phyloP scores from a whole-genome alignment of 768 basidiomycete genomes.

The Hebeloma cylindrosporum region DNA sequence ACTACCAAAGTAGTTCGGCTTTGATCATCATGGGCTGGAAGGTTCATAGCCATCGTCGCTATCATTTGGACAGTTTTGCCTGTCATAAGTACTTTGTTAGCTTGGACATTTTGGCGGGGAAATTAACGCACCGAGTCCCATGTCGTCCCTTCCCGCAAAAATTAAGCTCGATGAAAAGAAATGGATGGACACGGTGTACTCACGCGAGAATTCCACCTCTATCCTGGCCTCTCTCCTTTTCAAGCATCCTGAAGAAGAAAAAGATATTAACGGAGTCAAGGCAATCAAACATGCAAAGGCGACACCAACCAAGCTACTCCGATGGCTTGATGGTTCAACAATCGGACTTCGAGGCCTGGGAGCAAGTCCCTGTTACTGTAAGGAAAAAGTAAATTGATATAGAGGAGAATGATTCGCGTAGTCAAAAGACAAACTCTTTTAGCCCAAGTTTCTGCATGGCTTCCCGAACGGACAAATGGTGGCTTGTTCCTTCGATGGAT shows the following conservation, averaged over 20 bases:
- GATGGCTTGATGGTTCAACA: conserved; percentile 74
- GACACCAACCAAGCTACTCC: conserved; percentile 65
- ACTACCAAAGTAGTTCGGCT: conserved; percentile 66
- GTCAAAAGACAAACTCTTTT: no score
- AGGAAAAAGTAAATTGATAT: not conserved
- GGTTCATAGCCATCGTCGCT: conserved; percentile 71
- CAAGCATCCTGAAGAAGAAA: conserved; percentile 71
- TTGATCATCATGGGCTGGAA: conserved; percentile 46
- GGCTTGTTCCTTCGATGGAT: conserved; percentile 56
- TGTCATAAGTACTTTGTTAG: conserved; percentile 16
- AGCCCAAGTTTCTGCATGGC: conserved; percentile 56
- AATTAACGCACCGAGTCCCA: conserved; percentile 53
- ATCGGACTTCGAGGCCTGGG: conserved; percentile 66
- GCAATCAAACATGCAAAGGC: no score
- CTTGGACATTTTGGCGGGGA: not conserved
- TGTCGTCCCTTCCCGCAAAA: conserved; percentile 52
- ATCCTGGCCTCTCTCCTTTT: conserved; percentile 52
- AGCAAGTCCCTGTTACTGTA: conserved; percentile 54
- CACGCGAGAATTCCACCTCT: conserved; percentile 67
- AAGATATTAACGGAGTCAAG: no score
- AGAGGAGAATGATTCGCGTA: conserved; percentile 26
- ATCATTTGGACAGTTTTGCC: conserved; percentile 82
- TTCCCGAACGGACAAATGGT: conserved; percentile 50
- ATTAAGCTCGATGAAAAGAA: not conserved
- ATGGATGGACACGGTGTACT: conserved; percentile 18